Evolutionary conservation across 2,329 filamentous ascomycete genomes (phyloP), one percentile per base, ranked within the genome.

Genomic region (Pseudocercospora fijiensis): DNA sequence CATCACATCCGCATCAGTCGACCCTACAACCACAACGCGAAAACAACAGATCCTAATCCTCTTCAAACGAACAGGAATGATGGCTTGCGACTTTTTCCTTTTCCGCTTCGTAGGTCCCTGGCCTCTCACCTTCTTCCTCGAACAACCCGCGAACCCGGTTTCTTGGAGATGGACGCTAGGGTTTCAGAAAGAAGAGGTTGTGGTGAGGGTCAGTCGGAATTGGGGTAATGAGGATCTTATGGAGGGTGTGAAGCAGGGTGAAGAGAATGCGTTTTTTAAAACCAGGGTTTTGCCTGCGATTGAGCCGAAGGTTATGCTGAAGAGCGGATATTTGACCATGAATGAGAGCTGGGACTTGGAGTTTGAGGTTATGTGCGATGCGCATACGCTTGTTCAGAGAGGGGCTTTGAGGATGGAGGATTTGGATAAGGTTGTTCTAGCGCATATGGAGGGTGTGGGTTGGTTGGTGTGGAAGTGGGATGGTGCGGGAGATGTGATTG

Each of bases 241-340:
- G 62, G 76, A 79, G 64, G 83, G 82, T 1, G 78, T 81, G 33
- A 83, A 84, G 65, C 83, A 82, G 56, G 82, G 83, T 47, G 64
- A 82, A 78, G 72, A 86, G 78, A 77, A 80, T 60, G 76, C 79
- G 5, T 82, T 87, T 59, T 84, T 91, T 70, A 82, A 87, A 69
- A 81, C 82, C 11, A 83, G 86, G 63, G 78, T 96, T 52, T 77
- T 87, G 66, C 83, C 86, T 1, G 93, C 91, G 1, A 89, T 93
- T 3, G 84, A 88, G 16, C 84, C 87, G 22, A 78, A 86, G 71
- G 82, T 88, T 58, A 81, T 94, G 71, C 81, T 84, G 70, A 96
- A 96, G 83, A 96, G 92, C 28, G 92, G 92, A 20, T 96, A 96
- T 74, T 78, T 96, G 67, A 88, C 95, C 69, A 90, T 96, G 82